Conservation (phyloP, 2,329 filamentous ascomycete genomes). For the Sclerotinia borealis region DNA sequence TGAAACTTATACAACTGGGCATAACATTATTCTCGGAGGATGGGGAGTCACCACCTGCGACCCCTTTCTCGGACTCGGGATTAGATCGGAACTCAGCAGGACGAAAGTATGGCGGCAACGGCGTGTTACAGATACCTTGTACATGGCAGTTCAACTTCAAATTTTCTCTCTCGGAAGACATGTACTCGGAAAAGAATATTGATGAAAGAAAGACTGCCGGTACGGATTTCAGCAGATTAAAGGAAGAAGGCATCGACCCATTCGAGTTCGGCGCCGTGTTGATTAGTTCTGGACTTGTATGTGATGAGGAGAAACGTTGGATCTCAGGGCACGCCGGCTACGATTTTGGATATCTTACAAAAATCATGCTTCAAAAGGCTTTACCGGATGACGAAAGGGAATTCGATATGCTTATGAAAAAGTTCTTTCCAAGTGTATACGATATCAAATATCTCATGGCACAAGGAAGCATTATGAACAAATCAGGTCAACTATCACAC, state of each 20-base stretch:
- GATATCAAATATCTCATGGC: constrained; percentile 98
- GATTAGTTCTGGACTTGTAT: constrained; percentile 85
- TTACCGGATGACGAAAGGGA: constrained; percentile 85
- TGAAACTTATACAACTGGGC: constrained; percentile 96
- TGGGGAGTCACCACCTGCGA: constrained; percentile 73
- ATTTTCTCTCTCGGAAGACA: constrained; percentile 89
- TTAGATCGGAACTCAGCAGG: constrained; percentile 40
- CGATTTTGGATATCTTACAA: constrained; percentile 95
- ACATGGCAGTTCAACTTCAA: constrained; percentile 99
- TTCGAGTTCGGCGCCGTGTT: constrained; percentile 82
- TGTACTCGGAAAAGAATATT: constrained; percentile 96
- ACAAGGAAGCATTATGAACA: constrained; percentile 67
- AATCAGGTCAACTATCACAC: constrained; percentile 55
- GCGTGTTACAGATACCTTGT: constrained; percentile 58
- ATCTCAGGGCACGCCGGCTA: constrained; percentile 97
- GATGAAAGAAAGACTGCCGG: constrained; percentile 84
- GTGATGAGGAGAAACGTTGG: constrained; percentile 86
- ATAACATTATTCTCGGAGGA: constrained; percentile 89
- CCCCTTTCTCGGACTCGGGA: constrained; percentile 38
- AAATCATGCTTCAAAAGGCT: constrained; percentile 76
- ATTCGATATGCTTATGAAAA: constrained; percentile 82
- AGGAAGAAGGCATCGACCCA: constrained; percentile 85
- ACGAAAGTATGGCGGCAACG: constrained; percentile 42
- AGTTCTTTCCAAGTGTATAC: constrained; percentile 89
- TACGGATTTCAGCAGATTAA: constrained; percentile 82